A percentile compares a stretch with the other conserved stretches of the same genome.
phyloP scores from a whole-genome alignment of 2,329 filamentous ascomycete species.

The Paraconiothyrium brasiliense region DNA sequence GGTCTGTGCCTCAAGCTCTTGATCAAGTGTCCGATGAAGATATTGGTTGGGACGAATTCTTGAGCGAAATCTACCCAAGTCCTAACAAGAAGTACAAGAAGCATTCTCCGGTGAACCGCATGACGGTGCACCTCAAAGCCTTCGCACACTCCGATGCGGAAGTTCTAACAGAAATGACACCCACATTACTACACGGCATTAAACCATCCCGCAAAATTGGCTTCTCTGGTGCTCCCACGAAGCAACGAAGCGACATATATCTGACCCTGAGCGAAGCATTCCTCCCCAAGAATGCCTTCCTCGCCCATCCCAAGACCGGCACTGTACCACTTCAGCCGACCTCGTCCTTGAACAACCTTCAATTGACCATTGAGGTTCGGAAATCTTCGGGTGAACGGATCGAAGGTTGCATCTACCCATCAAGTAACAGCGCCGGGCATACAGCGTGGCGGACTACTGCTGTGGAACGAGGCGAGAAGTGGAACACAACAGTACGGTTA shows the following conservation, averaged over 20 bases:
- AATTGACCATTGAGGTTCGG: conserved; percentile 89
- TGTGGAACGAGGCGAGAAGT: conserved; percentile 78
- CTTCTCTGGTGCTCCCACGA: conserved; percentile 90
- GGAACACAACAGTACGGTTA: conserved; percentile 88
- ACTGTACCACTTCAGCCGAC: conserved; percentile 75
- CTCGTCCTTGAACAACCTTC: conserved; percentile 76
- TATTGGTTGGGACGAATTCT: conserved; percentile 76
- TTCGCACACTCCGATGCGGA: conserved; percentile 84
- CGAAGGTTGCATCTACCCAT: conserved; percentile 85
- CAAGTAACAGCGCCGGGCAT: conserved; percentile 79
- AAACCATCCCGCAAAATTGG: conserved; percentile 87
- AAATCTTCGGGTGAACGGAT: conserved; percentile 80
- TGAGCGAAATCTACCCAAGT: conserved; percentile 72
- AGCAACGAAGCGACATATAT: conserved; percentile 92
- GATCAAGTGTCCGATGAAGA: conserved; percentile 56
- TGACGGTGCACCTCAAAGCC: conserved; percentile 81
- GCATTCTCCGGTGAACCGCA: conserved; percentile 75
- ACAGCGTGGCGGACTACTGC: conserved; percentile 91
- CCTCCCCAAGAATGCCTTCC: conserved; percentile 72
- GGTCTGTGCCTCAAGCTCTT: conserved; percentile 66
- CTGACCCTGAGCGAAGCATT: conserved; percentile 82
- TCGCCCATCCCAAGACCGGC: conserved; percentile 79
- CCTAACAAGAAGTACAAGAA: conserved; percentile 78
- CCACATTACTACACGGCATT: conserved; percentile 84
- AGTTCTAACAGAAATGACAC: conserved; percentile 81